Evolutionary conservation across 371 early-diverging fungal genomes (phyloP), one percentile per base, ranked within the genome.

Genomic region (Umbelopsis sp.): DNA sequence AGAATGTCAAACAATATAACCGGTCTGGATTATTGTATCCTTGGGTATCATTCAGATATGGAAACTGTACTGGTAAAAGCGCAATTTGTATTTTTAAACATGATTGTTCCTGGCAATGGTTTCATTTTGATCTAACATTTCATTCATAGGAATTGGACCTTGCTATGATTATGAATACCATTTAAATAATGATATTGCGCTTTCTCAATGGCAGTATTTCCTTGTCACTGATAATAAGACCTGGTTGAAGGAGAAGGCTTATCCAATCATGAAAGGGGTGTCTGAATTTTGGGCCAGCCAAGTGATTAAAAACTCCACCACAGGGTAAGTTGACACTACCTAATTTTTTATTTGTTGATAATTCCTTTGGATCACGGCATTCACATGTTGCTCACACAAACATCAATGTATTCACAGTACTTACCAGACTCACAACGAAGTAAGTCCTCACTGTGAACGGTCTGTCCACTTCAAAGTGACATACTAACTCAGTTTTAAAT

Each of bases 101-200:
- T 16, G 5, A 16, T n/a, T 44, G 10, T 1, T 18, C 5, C 12
- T 7, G 7, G 0, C 14, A 4, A n/a, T 38, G 14, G 37, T 64
- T 22, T 4, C 9, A 16, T 18, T 63, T 12, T 20, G 20, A 9
- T 69, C 22, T 51, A 32, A 10, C 32, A 11, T 16, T 20, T 65
- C 24, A 18, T 20, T 18, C 50, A 14, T 71, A 74, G 74, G 74
- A 37, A 74, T 74, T 50, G 74, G 74, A 7, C 74, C 74, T 11
- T 74, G 74, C 52, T 74, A 74, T 44, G 74, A 74, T 45, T 74
- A 74, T 44, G 74, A 74, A 41, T 74, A 74, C 32, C 74, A 74
- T 35, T 62, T 74, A 65, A 74, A 74, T 63, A 74, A 74, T 38
- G 74, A 74, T 53, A 74, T 74, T 65, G 74, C 74, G 0, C 64